Evolutionary conservation across 768 basidiomycete species (phyloP), one percentile per base, ranked within the genome.

Genomic region (Termitomyces bulborhizus): DNA sequence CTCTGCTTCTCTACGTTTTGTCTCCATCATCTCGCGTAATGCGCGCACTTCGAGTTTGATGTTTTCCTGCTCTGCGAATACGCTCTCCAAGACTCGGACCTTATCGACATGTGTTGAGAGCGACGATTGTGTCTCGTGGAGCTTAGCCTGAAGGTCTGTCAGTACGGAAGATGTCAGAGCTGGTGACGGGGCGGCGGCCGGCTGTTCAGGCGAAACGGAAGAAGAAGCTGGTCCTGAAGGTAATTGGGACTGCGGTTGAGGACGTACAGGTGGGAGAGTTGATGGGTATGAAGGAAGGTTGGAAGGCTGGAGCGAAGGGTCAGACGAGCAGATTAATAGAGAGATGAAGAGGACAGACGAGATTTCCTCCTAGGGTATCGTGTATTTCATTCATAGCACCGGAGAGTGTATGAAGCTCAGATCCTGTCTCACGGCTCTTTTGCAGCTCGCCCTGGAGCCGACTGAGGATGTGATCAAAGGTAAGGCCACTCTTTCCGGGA

Each of bases 361-460:
- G 62, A 36, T 82, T 79, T 2, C 96, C 96, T 34, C 89, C 88
- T 5, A 99, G 75, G 0, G 90, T 93, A 62, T 97, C 93, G 57
- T 92, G 87, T 43, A 98, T 90, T n/a, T 97, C 93, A 41, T 76
- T 82, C 82, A 99, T 91, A 4, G 89, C 79, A 12, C 80, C 80
- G 15, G 82, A 86, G 32, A 98, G 72, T 0, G 81, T 81, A 58
- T 85, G 83, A 3, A 99, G 75, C 65, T 98, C 95, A 0, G 85
- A 77, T 13, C 92, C 91, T 0, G 95, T 97, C 66, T 98, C 96
- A 16, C 92, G 83, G 64, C 91, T 93, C 73, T 96, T 97, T 72
- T 90, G 88, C n/a, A 98, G 82, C 67, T 98, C 95, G 59, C 86
- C 85, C 67, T 98, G 95, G 2, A 98, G 75, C 36, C 91, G 83